Evolutionary conservation across 768 basidiomycete species (phyloP), one percentile per base, ranked within the genome.

Genomic region (Cyclocybe aegerita): DNA sequence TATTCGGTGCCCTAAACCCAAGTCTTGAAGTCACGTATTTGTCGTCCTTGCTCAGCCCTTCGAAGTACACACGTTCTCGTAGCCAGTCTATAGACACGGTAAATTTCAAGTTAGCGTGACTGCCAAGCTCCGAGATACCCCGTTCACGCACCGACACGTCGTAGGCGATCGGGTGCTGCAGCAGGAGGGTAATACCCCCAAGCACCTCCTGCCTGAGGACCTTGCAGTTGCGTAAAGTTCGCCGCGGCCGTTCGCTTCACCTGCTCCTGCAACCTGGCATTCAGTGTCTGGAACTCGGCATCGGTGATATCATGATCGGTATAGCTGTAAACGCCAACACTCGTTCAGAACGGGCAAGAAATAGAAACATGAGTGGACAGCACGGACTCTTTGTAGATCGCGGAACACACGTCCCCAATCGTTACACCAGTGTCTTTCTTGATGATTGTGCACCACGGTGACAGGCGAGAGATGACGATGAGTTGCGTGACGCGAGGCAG

Each of bases 391-490:
- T 82, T 83, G 75, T 80, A 89, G 39, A 93, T 68, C n/a, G 76
- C 67, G 4, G 74, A 72, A 58, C 84, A 88, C 12, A 93, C 76
- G 61, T 93, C 89, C 12, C 77, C 78, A 54, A 88, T 76, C 2
- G 89, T 91, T 12, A 93, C 88, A 0, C 90, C 90, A 0, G 70
- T 67, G 11, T 84, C 80, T 60, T 86, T 91, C 66, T 76, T 81
- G 43, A 89, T 76, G 49, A 82, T 82, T 6, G 86, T 88, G 63
- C 86, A 88, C 90, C 90, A 93, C 1, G 91, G 90, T 39, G 80
- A 85, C 38, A 76, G 70, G 40, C 72, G 65, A 9, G 79, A 79
- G 57, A 86, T 80, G 50, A 87, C 70, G 47, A 80, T 77, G 50
- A 86, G 70, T 49, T 83, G 77, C 14, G 68, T 68, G 17, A 85